These are phyloP conservation scores for Nicotiana knightiana DNA, from an alignment of 257 asterid genomes.

Conservation along the genomic window DNA sequence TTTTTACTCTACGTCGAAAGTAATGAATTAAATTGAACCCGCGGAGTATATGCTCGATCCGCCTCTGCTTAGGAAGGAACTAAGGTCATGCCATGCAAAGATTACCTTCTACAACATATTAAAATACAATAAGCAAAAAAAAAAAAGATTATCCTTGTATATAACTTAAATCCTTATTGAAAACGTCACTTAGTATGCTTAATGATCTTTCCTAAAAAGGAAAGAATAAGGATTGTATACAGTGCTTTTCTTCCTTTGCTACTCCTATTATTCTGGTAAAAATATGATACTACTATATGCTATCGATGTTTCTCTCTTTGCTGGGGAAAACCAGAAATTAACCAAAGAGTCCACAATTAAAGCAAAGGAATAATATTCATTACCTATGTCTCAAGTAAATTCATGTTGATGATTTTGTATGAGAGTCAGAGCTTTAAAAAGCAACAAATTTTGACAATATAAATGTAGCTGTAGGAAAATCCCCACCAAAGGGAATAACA, in stretches of 20 bases:
- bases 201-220: too few relatives aligned
- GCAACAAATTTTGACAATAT: not conserved
- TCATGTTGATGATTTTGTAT: not conserved
- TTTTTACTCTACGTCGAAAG: too few relatives aligned
- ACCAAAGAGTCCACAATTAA: not conserved
- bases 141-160: too few relatives aligned
- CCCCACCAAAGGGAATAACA: not conserved
- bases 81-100: too few relatives aligned
- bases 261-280: not conserved
- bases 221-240: not conserved
- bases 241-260: not conserved
- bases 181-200: not conserved
- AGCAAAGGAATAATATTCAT: not conserved
- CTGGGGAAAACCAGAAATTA: not conserved
- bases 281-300: not conserved
- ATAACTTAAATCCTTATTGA: too few relatives aligned
- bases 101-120: too few relatives aligned
- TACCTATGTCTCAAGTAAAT: not conserved
- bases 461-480: conserved; percentile 1
- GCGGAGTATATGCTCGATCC: too few relatives aligned
- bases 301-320: not conserved
- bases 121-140: too few relatives aligned
- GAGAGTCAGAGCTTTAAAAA: not conserved
- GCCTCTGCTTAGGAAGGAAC: too few relatives aligned
- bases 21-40: too few relatives aligned